Percentiles rank a stretch among this genome's conserved stretches.
phyloP scores from a whole-genome alignment of 106 monocot genomes.

The Dendrobium huoshanense region DNA sequence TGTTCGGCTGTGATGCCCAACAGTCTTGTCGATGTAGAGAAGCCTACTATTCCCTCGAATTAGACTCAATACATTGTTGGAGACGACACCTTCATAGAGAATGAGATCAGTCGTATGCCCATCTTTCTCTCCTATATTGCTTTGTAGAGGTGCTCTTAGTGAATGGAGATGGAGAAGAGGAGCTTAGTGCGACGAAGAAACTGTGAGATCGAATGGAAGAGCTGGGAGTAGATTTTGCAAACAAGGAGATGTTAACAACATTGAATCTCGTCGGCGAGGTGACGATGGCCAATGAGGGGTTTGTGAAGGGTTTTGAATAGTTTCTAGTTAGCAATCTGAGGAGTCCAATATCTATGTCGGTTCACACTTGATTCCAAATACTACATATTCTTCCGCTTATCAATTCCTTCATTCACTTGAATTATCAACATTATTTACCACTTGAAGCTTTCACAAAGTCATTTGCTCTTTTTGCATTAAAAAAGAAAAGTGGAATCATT shows the following conservation, averaged over 20 bases:
- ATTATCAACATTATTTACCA: too few species aligned
- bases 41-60: too few species aligned
- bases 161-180: conserved; percentile 13
- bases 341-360: background rate
- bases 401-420: too few species aligned
- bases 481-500: too few species aligned
- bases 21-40: too few species aligned
- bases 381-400: too few species aligned
- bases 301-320: background rate
- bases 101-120: conserved; percentile 2
- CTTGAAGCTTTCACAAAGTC: too few species aligned
- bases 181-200: background rate
- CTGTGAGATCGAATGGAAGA: background rate
- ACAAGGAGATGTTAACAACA: background rate
- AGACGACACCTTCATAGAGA: too few species aligned
- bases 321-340: background rate
- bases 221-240: background rate
- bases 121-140: conserved; percentile 19
- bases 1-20: too few species aligned
- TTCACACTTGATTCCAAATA: too few species aligned
- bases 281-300: background rate
- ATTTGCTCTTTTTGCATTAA: too few species aligned
- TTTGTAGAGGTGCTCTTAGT: conserved; percentile 4
- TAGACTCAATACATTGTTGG: too few species aligned
- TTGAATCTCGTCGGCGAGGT: background rate